A percentile compares a stretch with the other conserved stretches of the same genome.
phyloP scores from a whole-genome alignment of 1,284 basidiomycete species.

The Fomitopsis pinicola region DNA sequence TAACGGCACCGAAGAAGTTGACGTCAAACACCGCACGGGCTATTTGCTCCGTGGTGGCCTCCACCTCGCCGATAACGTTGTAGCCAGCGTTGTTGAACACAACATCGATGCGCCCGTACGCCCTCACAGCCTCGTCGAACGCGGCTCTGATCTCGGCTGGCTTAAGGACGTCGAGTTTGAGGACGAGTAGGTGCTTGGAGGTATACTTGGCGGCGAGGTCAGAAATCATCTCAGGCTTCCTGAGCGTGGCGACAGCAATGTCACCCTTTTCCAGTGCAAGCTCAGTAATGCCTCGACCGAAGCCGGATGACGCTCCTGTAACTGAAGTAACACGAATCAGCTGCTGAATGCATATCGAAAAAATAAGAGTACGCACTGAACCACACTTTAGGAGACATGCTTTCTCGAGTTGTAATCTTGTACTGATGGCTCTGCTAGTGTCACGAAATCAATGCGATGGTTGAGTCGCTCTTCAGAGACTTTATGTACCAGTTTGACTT shows the following conservation, averaged over 20 bases:
- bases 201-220: conserved; percentile 17
- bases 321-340: conserved; percentile 12
- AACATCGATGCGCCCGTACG: conserved; percentile 40
- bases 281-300: conserved; percentile 25
- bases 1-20: conserved; percentile 31
- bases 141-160: conserved; percentile 25
- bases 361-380: conserved; percentile 6
- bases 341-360: background rate
- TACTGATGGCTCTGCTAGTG: too few species aligned
- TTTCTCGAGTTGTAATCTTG: too few species aligned
- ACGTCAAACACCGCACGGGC: conserved; percentile 30
- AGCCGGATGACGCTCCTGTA: conserved; percentile 29
- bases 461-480: too few species aligned
- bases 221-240: conserved; percentile 21
- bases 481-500: too few species aligned
- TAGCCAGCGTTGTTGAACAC: conserved; percentile 40
- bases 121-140: conserved; percentile 27
- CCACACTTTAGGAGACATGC: conserved; percentile 9
- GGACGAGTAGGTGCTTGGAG: conserved; percentile 27
- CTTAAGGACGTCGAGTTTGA: conserved; percentile 35
- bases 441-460: too few species aligned
- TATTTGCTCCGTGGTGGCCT: conserved; percentile 25
- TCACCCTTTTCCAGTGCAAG: conserved; percentile 23
- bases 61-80: conserved; percentile 29
- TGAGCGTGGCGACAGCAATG: conserved; percentile 27